Evolutionary conservation across 164 flowering plant species (phyloP), one percentile per base, ranked within the genome.

Genomic region (Akebia trifoliata): DNA sequence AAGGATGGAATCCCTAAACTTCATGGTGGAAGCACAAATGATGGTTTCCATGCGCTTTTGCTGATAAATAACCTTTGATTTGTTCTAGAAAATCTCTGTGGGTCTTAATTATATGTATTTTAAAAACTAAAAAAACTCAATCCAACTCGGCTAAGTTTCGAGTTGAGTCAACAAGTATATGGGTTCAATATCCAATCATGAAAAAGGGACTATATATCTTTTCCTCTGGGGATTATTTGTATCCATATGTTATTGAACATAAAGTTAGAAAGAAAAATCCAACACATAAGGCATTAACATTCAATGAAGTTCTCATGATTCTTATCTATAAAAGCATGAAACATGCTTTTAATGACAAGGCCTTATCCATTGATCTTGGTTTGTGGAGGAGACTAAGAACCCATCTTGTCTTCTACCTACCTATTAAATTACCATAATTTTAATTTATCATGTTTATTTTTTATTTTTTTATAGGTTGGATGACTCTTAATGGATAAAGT

Each of bases 21-120:
- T 49, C 10, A 49, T 49, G n/a, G 53, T 49, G 53, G 53, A 29
- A 49, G 35, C 53, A 49, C 53, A 49, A 49, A 49, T 49, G 53
- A 49, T 49, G 53, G 30, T 29, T 14, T 49, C 53, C 53, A 49
- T 25, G 21, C 30, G 6, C 36, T 49, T 49, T 22, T 29, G 8
- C 34, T 15, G n/a, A 25, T 29, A 18, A 18, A n/a, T n/a, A n/a
- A n/a, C n/a, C n/a, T n/a, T n/a, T n/a, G n/a, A n/a, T n/a, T n/a
- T n/a, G n/a, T n/a, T n/a, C n/a, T n/a, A n/a, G n/a, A n/a, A n/a
- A n/a, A n/a, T n/a, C n/a, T n/a, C n/a, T n/a, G n/a, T n/a, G n/a
- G n/a, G n/a, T n/a, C n/a, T n/a, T n/a, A n/a, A n/a, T n/a, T n/a
- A n/a, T n/a, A n/a, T n/a, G n/a, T n/a, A n/a, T n/a, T n/a, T n/a